Base-by-base conservation (phyloP, 345 rosid genomes). In the Cardamine occulta region DNA sequence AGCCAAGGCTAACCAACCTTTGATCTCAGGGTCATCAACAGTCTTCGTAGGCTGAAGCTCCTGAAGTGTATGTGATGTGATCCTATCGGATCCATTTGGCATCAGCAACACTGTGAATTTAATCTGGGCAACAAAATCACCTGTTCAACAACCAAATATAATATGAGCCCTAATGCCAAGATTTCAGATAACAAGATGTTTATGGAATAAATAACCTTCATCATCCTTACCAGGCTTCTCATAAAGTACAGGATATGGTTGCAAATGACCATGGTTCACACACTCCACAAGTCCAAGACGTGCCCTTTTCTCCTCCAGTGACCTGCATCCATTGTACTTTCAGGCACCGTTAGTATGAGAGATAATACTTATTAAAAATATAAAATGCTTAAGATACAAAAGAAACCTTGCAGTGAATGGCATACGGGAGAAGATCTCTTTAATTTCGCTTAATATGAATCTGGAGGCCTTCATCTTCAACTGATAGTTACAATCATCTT, bases 401-500 rank as follows among this genome's bases (percentile, higher is more conserved):
- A 59, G 73, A 63, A 24, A 96, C 98, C 99, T 89, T 37, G 99
- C 96, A 54, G 87, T 77, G 80, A 96, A 93, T 21, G 98, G 98
- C 93, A 96, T 86, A 66, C 84, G 86, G 6, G 95, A 88, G 51
- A 85, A 91, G 42, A 83, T 93, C 80, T 93, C 92, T 55, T 63
- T 89, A 59, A 96, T 89, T 82, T 96, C 99, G 68, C 98, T 93
- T 81, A 93, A 85, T 75, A 91, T 91, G 83, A 96, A 96, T 81
- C 99, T 85, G 64, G 99, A 96, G 48, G 99, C 91, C 84, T 93
- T 96, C 99, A 96, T 90, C 75, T 93, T 96, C 82, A 96, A 83
- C 79, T 91, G 97, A 84, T 96, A 96, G 66, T n/a, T n/a, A n/a
- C n/a, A n/a, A n/a, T n/a, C n/a, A n/a, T n/a, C n/a, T n/a, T n/a